Evolutionary conservation across 2,329 filamentous ascomycete genomes (phyloP).

Genomic region (Colletotrichum sp.): DNA sequence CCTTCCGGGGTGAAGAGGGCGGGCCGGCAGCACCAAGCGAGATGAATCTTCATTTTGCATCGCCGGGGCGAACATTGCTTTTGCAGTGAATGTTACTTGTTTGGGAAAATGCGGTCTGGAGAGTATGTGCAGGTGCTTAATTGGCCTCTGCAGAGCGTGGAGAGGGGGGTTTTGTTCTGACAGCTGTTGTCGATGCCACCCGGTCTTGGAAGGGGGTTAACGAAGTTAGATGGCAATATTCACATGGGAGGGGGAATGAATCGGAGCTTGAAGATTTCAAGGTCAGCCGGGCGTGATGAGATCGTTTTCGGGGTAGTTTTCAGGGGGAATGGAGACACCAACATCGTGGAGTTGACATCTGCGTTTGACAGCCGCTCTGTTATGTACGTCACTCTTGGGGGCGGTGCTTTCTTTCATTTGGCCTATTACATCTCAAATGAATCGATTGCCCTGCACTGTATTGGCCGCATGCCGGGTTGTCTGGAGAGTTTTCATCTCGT

Average conservation of each 20-base stretch:
- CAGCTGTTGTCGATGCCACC: not conserved
- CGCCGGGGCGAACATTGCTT: not conserved
- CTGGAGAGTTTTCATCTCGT: not conserved
- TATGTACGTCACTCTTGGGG: not conserved
- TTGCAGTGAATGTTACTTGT: not conserved
- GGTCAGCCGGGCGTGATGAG: not conserved
- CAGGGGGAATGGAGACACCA: not conserved
- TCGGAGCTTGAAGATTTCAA: not conserved
- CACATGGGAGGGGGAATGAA: not conserved
- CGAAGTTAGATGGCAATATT: not conserved
- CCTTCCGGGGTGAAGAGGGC: not conserved
- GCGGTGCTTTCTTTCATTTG: not conserved
- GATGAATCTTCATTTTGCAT: not conserved
- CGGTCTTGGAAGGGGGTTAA: not conserved
- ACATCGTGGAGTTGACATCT: not conserved
- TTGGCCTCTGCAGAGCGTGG: not conserved
- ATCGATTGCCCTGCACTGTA: not conserved
- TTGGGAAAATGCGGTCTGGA: not conserved
- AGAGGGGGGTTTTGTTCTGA: not conserved
- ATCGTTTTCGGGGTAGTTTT: not conserved
- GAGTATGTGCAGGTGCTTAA: not conserved
- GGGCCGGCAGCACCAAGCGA: not conserved
- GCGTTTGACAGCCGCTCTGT: not conserved
- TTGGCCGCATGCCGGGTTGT: not conserved
- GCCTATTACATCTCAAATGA: not conserved